Conservation (phyloP, 352 stramenopile species). For the Phytophthora megakarya region DNA sequence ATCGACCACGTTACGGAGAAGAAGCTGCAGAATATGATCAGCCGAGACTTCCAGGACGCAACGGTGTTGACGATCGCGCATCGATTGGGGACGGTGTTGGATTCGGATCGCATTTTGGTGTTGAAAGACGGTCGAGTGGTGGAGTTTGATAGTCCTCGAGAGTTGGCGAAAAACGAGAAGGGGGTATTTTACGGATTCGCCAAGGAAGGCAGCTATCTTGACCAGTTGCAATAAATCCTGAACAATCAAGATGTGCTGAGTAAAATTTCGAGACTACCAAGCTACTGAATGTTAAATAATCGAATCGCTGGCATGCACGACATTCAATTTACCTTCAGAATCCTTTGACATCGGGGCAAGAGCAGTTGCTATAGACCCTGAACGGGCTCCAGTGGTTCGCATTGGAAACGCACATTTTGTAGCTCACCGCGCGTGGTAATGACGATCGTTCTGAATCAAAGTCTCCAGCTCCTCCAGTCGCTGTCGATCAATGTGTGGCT, state of each 20-base stretch:
- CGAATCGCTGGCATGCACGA: no score
- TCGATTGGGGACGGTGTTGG: constrained; percentile 96
- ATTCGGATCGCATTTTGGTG: constrained; percentile 71
- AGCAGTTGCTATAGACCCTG: no score
- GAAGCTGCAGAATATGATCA: constrained; percentile 73
- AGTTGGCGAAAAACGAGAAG: constrained; percentile 69
- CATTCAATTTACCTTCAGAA: no score
- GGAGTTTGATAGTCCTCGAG: constrained; percentile 84
- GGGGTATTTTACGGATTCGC: no score
- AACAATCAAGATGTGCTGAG: no score
- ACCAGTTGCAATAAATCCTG: no score
- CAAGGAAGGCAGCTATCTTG: no score
- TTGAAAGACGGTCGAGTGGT: constrained; percentile 76
- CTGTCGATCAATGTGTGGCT: constrained; percentile 69
- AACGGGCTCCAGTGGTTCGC: no score
- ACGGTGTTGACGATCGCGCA: constrained; percentile 97
- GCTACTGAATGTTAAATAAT: no score
- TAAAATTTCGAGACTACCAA: no score
- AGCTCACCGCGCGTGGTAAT: constrained; percentile 42
- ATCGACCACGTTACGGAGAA: constrained; percentile 87
- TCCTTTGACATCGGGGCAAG: no score
- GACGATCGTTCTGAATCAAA: constrained; percentile 63
- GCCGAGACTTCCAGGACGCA: constrained; percentile 81
- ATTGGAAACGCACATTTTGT: no score
- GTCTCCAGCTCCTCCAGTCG: constrained; percentile 70